phyloP scores from a whole-genome alignment of 2,329 filamentous ascomycete species.

The Grosmannia penicillata region DNA sequence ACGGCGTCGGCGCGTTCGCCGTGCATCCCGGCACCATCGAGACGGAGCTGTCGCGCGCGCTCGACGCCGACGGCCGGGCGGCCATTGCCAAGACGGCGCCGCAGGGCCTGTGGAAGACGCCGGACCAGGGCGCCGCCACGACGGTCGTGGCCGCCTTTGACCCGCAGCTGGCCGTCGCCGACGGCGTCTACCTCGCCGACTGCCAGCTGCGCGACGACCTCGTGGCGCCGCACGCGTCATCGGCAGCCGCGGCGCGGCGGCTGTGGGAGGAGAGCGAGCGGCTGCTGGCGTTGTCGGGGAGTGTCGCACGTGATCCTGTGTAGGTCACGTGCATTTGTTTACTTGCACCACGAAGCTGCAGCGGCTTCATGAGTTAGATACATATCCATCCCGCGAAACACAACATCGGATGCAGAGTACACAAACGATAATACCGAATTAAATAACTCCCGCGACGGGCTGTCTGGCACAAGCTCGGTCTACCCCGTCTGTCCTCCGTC shows the following conservation, averaged over 20 bases:
- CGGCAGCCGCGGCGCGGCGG: slow-evolving; percentile 22
- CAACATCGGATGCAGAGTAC: no score
- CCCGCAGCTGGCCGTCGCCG: slow-evolving; percentile 17
- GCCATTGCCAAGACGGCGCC: slow-evolving; percentile 15
- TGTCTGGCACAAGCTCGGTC: no score
- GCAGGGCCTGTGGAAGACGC: slow-evolving; percentile 19
- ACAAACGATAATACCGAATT: no score
- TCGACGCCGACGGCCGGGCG: slow-evolving; percentile 12
- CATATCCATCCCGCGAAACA: no score
- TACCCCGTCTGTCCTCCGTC: no score
- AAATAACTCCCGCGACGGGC: no score
- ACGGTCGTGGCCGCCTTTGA: slow-evolving; percentile 26
- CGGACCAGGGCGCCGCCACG: slow-evolving; percentile 23
- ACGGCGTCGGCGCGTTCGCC: slow-evolving; percentile 15
- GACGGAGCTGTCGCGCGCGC: slow-evolving; percentile 15
- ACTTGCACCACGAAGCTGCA: no score
- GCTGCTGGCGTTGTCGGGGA: slow-evolving; percentile 1
- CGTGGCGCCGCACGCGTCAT: slow-evolving; percentile 15
- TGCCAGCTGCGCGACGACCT: slow-evolving; percentile 21
- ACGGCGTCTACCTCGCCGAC: slow-evolving; percentile 22
- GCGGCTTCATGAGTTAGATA: no score
- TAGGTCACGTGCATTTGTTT: no score
- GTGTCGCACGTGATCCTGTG: background rate
- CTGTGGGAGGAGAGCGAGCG: slow-evolving; percentile 30
- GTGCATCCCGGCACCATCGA: slow-evolving; percentile 21